Evolutionary conservation across 2,329 filamentous ascomycete genomes (phyloP).

Genomic region (Dryadomyces quercus-mongolicae): DNA sequence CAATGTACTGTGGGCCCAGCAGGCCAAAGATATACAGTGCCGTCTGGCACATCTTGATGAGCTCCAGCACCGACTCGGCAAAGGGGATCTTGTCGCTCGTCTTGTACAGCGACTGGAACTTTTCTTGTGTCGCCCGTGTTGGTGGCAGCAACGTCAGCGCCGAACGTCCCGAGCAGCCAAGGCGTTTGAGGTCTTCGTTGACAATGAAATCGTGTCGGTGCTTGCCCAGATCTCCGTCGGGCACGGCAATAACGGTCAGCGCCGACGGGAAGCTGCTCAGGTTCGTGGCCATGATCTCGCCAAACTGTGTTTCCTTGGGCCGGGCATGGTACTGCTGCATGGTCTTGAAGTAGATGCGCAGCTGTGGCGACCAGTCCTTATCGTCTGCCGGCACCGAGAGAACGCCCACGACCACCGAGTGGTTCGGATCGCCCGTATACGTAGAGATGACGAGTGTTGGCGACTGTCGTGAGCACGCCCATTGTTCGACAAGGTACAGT

Average conservation of each 20-base stretch:
- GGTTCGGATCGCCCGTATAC: conserved; percentile 76
- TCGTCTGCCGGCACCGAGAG: conserved; percentile 74
- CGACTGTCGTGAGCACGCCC: conserved; percentile 83
- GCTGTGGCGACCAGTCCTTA: conserved; percentile 61
- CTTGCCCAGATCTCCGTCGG: conserved; percentile 70
- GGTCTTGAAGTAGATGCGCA: conserved; percentile 77
- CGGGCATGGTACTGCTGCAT: conserved; percentile 77
- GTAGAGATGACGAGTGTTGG: conserved; percentile 88
- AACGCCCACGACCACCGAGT: conserved; percentile 68
- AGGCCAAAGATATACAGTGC: conserved; percentile 81
- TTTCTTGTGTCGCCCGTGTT: conserved; percentile 70
- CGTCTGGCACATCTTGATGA: conserved; percentile 84
- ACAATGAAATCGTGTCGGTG: conserved; percentile 80
- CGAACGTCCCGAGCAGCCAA: conserved; percentile 83
- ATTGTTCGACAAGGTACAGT: conserved; percentile 91
- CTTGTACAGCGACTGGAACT: conserved; percentile 84
- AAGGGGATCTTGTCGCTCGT: conserved; percentile 74
- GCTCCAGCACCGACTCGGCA: conserved; percentile 67
- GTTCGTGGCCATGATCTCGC: conserved; percentile 88
- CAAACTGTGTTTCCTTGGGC: conserved; percentile 68
- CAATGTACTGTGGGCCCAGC: conserved; percentile 76
- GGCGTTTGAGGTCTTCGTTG: conserved; percentile 84
- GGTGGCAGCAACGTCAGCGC: conserved; percentile 72
- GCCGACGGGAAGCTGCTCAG: conserved; percentile 84
- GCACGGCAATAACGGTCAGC: conserved; percentile 81